A percentile compares a stretch with the other conserved stretches of the same genome.
Conservation (phyloP, 2,329 filamentous ascomycete genomes). For the Septoria linicola region DNA sequence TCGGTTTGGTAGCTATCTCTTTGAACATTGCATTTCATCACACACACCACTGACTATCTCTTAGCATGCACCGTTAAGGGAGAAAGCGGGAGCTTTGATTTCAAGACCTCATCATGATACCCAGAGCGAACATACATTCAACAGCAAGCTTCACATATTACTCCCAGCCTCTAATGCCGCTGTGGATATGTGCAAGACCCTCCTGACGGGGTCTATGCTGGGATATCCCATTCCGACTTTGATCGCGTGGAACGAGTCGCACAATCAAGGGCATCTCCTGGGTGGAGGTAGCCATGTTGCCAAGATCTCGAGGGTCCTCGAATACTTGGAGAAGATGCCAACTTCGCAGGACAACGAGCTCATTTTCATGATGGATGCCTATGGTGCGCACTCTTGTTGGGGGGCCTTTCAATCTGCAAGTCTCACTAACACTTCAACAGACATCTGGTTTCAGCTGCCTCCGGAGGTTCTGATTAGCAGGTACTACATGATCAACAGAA, state of each 20-base stretch:
- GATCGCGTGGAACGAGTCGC: constrained; percentile 25
- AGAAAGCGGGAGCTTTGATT: constrained; percentile 1
- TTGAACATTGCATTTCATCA: background rate
- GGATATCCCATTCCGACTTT: constrained; percentile 27
- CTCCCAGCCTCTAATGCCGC: constrained; percentile 23
- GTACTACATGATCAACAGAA: constrained; percentile 27
- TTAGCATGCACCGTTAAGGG: constrained; percentile 1
- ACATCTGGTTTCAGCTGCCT: constrained; percentile 32
- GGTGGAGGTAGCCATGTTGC: constrained; percentile 28
- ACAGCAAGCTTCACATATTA: constrained; percentile 25
- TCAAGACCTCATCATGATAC: constrained; percentile 1
- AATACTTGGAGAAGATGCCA: constrained; percentile 21
- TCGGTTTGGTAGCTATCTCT: constrained; percentile 1
- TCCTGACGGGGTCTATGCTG: constrained; percentile 22
- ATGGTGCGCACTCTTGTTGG: constrained; percentile 25
- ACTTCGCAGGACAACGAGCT: constrained; percentile 26
- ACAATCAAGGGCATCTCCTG: constrained; percentile 17
- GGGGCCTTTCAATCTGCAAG: no score
- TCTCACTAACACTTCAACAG: constrained; percentile 15
- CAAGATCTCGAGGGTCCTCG: constrained; percentile 26
- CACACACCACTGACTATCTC: background rate
- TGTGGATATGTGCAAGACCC: constrained; percentile 26
- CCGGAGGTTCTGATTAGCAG: constrained; percentile 29
- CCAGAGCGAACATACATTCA: background rate
- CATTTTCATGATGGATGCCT: constrained; percentile 31